phyloP scores from a whole-genome alignment of 108 stramenopile genomes.

The Discostella stelligeroides region DNA sequence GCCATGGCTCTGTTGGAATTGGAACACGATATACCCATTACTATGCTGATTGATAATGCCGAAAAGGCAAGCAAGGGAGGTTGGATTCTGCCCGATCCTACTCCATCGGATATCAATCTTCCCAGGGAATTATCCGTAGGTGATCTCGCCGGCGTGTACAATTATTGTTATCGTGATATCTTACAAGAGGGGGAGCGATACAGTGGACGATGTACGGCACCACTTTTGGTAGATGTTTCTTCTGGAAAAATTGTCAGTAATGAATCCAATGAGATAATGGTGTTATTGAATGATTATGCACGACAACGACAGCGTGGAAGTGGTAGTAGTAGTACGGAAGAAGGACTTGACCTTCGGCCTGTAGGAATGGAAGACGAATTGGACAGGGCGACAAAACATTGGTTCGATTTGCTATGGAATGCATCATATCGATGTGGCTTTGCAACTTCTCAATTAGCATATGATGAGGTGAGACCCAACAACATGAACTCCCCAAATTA shows the following conservation, averaged over 20 bases:
- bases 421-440: slow-evolving; percentile 90
- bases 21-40: slow-evolving; percentile 57
- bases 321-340: background rate
- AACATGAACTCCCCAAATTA: background rate
- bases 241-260: slow-evolving; percentile 82
- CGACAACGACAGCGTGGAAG: slow-evolving; percentile 27
- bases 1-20: slow-evolving; percentile 58
- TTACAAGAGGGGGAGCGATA: slow-evolving; percentile 47
- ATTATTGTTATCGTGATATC: slow-evolving; percentile 54
- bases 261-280: slow-evolving; percentile 87
- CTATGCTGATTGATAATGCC: slow-evolving; percentile 74
- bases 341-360: slow-evolving; percentile 74
- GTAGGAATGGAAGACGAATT: slow-evolving; percentile 58
- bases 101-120: slow-evolving; percentile 12
- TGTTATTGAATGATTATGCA: slow-evolving; percentile 71
- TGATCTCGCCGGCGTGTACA: slow-evolving; percentile 54
- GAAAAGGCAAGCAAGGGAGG: slow-evolving; percentile 85
- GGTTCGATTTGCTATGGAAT: slow-evolving; percentile 86
- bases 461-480: slow-evolving; percentile 62
- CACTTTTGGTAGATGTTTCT: slow-evolving; percentile 81
- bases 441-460: slow-evolving; percentile 80
- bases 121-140: slow-evolving; percentile 38
- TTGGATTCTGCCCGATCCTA: slow-evolving; percentile 68
- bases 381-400: slow-evolving; percentile 72
- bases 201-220: slow-evolving; percentile 87